These are phyloP conservation scores for Neoboletus subvelutipes DNA, from an alignment of 768 basidiomycete genomes.

Conservation along the genomic window DNA sequence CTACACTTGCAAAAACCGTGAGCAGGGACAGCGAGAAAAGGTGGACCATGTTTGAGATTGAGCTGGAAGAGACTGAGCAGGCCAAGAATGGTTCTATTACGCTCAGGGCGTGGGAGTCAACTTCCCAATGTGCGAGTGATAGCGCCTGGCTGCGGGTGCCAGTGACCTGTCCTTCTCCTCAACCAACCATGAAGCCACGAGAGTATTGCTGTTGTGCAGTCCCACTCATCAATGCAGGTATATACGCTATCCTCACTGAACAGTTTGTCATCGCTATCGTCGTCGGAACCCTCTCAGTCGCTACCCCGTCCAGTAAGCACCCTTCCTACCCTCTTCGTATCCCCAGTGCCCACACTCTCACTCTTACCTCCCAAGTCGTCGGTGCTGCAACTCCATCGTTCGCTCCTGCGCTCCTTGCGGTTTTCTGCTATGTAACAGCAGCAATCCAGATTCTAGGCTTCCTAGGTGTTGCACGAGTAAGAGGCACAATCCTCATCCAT, in stretches of 20 bases:
- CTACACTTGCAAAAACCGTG: constrained; percentile 24
- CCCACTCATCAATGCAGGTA: constrained; percentile 86
- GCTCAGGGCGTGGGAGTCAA: constrained; percentile 20
- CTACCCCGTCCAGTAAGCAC: constrained; percentile 73
- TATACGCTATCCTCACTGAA: constrained; percentile 76
- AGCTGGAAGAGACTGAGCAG: constrained; percentile 18
- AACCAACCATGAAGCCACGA: constrained; percentile 60
- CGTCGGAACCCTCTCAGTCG: constrained; percentile 71
- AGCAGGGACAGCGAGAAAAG: constrained; percentile 29
- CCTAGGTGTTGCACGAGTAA: constrained; percentile 76
- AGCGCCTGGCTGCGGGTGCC: not conserved
- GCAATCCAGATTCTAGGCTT: constrained; percentile 81
- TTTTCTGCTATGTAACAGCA: constrained; percentile 74
- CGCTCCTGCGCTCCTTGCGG: constrained; percentile 70
- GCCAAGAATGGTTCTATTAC: constrained; percentile 19
- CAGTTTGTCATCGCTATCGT: constrained; percentile 68
- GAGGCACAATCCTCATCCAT: not conserved
- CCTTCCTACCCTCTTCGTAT: not conserved
- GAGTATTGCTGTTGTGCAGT: constrained; percentile 95
- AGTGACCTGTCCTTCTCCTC: not conserved
- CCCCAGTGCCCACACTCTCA: constrained; percentile 16
- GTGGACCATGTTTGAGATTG: constrained; percentile 29
- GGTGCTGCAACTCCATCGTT: constrained; percentile 82
- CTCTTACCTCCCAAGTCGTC: constrained; percentile 56
- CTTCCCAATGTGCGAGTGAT: constrained; percentile 5